Conservation (phyloP, 176 grass and related monocot species). For the bread wheat (Triticum aestivum) region IWGSC_CS_RefSeq_v2.1 NC_057812.1:621527598-621528097, state of each 20-base stretch:
- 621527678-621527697: not conserved
- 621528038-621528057: conserved; percentile 82
- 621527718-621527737: not conserved
- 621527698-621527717: not conserved
- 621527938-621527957: not conserved
- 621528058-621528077: conserved; percentile 78
- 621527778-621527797: not conserved
- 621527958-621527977: not conserved
- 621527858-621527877: not conserved
- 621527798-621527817: not conserved
- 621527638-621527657: not conserved
- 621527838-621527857: not conserved
- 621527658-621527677: not conserved
- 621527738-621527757: not conserved
- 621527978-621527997: conserved; percentile 37
- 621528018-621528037: conserved; percentile 79
- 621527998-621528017: conserved; percentile 96
- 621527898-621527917: not conserved
- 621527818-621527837: not conserved
- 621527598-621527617: conserved; percentile 69
- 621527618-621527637: conserved; percentile 38
- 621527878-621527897: not conserved
- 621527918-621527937: not conserved
- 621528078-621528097: conserved; percentile 11
- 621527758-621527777: not conserved